Evolutionary conservation across 1,284 basidiomycete species (phyloP).

Genomic region (Marasmius sp.): DNA sequence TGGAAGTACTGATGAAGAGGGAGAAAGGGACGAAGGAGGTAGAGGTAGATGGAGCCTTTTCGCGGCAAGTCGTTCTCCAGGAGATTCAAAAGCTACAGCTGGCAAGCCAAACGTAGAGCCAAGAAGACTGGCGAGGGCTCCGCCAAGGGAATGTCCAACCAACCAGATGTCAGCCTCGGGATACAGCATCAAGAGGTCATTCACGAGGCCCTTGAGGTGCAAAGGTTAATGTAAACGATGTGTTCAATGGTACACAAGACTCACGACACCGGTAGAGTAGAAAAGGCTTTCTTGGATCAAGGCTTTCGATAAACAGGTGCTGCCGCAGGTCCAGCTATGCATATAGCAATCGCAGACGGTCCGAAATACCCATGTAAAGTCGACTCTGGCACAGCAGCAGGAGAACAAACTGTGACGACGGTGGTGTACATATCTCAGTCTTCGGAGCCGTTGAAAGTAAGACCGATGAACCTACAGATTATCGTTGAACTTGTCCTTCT

Average conservation of each 20-base stretch:
- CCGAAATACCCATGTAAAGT: slow-evolving; percentile 79
- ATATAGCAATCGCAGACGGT: slow-evolving; percentile 92
- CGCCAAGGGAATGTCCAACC: slow-evolving; percentile 87
- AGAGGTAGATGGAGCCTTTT: slow-evolving; percentile 81
- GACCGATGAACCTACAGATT: slow-evolving; percentile 53
- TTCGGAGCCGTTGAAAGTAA: background rate
- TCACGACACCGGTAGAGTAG: slow-evolving; percentile 79
- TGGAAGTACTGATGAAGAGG: slow-evolving; percentile 26
- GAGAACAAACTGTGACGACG: slow-evolving; percentile 68
- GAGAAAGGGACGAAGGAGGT: slow-evolving; percentile 38
- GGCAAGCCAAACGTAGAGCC: slow-evolving; percentile 95
- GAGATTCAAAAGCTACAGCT: slow-evolving; percentile 89
- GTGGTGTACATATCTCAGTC: background rate
- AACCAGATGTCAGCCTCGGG: slow-evolving; percentile 91
- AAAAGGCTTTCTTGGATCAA: slow-evolving; percentile 90
- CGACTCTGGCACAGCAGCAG: slow-evolving; percentile 95
- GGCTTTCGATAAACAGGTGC: slow-evolving; percentile 81
- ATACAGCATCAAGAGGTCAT: slow-evolving; percentile 81
- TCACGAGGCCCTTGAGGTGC: slow-evolving; percentile 62
- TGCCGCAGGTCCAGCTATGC: slow-evolving; percentile 73
- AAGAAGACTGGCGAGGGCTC: slow-evolving; percentile 83
- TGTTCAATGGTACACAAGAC: slow-evolving; percentile 25
- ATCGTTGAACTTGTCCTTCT: slow-evolving; percentile 95
- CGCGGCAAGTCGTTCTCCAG: slow-evolving; percentile 88
- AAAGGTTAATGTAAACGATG: background rate